Base-by-base conservation (phyloP, 2,329 filamentous ascomycete species). In the Berkeleyomyces rouxiae region DNA sequence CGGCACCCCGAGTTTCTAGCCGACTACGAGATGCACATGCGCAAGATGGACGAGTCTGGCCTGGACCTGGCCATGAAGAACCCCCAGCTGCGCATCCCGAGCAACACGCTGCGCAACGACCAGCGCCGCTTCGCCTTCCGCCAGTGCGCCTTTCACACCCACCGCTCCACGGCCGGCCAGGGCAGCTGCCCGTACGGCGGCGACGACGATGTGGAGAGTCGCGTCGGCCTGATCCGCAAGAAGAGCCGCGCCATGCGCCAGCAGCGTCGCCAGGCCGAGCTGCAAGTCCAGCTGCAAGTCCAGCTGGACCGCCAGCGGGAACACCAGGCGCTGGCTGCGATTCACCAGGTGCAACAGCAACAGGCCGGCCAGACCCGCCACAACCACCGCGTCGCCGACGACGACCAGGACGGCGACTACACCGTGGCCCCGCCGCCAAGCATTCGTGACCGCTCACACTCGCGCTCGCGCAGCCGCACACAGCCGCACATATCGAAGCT, bases 91-190 rank as follows among this genome's bases (percentile, higher is more conserved):
- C 75, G 81, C 65, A 76, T 83, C 61, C 78, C 79, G 11, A 78
- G 76, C 66, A 83, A 83, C 72, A 73, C 74, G 62, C 73, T 83
- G 31, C 74, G 77, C 65, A 81, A 77, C 70, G 80, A 81, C 55
- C 78, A 82, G 71, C 78, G 80, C 43, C 74, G 78, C 60, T 82
- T 82, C 67, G 81, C 80, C n/a, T 83, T 82, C 69, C 75, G 81
- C 33, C 78, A 81, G 70, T 83, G 81, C 69, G 81, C 79, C 10
- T 83, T 83, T 67, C 81, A 83, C 69, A 81, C 78, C 44, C 81
- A 83, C 67, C 75, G 81, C 23, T 75, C 78, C 3, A 71, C 74
- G 6, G 78, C 82, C 42, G 80, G 79, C 23, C 76, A 83, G 70
- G 75, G 75, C 4, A 71, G 71, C n/a, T 83, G 81, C 65, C 80